A percentile compares a stretch with the other conserved stretches of the same genome.
These are phyloP conservation scores for Ganoderma meredithae DNA, from an alignment of 1,284 basidiomycete genomes.

Conservation along the genomic window DNA sequence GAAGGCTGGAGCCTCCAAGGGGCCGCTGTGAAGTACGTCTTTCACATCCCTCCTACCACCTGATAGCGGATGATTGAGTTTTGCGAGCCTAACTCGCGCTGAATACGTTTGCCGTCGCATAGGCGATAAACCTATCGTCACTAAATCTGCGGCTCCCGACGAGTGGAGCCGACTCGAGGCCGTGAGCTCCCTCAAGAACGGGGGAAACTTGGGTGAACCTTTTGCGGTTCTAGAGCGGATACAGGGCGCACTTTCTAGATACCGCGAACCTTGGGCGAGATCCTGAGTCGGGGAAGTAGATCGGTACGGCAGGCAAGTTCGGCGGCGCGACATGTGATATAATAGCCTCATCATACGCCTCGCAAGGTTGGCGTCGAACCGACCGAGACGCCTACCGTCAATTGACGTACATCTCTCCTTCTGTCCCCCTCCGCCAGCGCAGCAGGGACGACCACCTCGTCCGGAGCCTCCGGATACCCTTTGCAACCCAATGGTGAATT, in stretches of 20 bases:
- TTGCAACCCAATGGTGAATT: background rate
- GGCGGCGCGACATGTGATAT: constrained; percentile 21
- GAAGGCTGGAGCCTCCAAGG: constrained; percentile 3
- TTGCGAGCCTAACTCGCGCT: background rate
- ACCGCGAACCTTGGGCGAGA: constrained; percentile 24
- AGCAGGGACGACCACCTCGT: background rate
- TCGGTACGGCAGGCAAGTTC: constrained; percentile 3
- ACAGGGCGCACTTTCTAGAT: constrained; percentile 5
- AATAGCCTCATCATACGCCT: constrained; percentile 21
- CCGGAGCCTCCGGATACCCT: background rate
- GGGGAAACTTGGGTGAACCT: background rate
- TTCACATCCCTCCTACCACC: constrained; percentile 15
- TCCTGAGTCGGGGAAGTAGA: constrained; percentile 1
- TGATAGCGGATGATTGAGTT: constrained; percentile 23
- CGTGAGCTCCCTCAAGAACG: background rate
- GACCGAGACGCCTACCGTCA: background rate
- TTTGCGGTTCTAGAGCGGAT: constrained; percentile 9
- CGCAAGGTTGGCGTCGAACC: constrained; percentile 11
- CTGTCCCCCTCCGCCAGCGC: background rate
- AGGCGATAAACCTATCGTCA: background rate
- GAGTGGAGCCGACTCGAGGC: background rate
- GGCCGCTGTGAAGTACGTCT: constrained; percentile 20
- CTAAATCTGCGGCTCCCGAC: background rate
- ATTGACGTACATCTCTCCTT: background rate
- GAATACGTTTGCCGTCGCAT: background rate